Base-by-base conservation (phyloP, 78 protist genomes). In the Chrysochromulina tobinii region DNA sequence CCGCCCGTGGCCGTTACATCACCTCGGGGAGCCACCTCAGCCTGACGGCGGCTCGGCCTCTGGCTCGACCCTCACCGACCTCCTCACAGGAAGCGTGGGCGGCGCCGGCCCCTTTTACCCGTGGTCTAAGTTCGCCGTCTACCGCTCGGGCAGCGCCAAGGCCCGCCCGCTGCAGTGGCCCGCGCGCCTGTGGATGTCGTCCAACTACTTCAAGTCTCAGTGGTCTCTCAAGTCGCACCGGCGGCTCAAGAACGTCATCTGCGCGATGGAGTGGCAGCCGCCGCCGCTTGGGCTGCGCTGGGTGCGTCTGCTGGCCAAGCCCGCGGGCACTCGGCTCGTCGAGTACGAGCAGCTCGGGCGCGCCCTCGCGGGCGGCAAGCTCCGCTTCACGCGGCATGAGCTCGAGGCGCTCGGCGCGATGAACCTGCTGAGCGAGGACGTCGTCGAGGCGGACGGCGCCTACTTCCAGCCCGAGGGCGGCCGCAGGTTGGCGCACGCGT, bases 181-280 rank as follows among this genome's bases (percentile, higher is more conserved):
- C 21, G 58, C 72, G n/a, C 5, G 17, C 20, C 81, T 93, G 38
- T n/a, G 79, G 59, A 48, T 95, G 69, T 75, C 96, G 23, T 86
- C 83, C 59, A 95, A 95, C 64, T 72, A 87, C 77, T 95, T 95
- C 95, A 79, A 85, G 21, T 72, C 93, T 4, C 17, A 48, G 23
- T 95, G 96, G 96, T 9, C 38, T 21, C 93, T 93, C 77, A 11
- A 53, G 61, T 83, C 92, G 20, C 92, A 92, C 27, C 81, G 96
- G 53, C 88, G 96, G 20, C 93, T 95, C 57, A 92, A 92, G 93
- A 93, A 89, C 90, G 69, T 88, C 79, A 15, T 57, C 66, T 64
- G 89, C 69, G 20, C 91, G 20, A 51, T 92, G 88, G 94, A 90
- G 85, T 92, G 94, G 95, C 21, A 50, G 54, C 94, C 94, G 27